These are phyloP conservation scores for Micractinium sp. DNA, from an alignment of 139 green algal genomes.

Conservation along the genomic window DNA sequence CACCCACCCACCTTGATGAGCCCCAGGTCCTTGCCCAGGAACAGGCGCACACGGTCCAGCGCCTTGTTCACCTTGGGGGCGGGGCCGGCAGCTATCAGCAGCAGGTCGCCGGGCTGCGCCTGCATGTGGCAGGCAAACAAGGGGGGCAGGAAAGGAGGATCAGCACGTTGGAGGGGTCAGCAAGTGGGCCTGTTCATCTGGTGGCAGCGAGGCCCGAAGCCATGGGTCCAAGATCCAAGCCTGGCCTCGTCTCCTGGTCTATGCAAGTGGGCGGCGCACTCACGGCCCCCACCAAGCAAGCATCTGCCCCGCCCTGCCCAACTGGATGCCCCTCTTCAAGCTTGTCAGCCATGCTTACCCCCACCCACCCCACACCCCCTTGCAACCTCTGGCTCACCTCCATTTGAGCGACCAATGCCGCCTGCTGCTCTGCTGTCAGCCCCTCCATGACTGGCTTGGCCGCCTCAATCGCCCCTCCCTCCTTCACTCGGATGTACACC, in stretches of 20 bases:
- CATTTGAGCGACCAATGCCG: slow-evolving; percentile 45
- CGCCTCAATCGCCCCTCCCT: slow-evolving; percentile 72
- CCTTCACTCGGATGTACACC: slow-evolving; percentile 75
- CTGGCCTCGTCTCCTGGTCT: too few relatives aligned
- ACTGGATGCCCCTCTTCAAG: too few relatives aligned
- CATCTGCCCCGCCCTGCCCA: background rate
- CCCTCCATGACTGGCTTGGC: slow-evolving; percentile 87
- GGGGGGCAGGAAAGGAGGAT: background rate
- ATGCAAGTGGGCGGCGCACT: too few relatives aligned
- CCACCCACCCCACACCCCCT: background rate
- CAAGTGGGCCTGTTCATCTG: too few relatives aligned
- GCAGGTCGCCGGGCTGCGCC: slow-evolving; percentile 79
- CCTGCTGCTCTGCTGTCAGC: slow-evolving; percentile 57
- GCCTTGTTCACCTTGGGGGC: slow-evolving; percentile 68
- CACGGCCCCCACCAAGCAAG: background rate
- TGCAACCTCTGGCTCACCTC: background rate
- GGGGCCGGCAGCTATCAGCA: slow-evolving; percentile 86
- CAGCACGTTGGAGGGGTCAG: too few relatives aligned
- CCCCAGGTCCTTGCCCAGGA: slow-evolving; percentile 75
- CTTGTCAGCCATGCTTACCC: background rate
- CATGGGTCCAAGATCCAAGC: too few relatives aligned
- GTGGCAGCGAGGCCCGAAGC: too few relatives aligned
- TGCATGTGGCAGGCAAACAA: background rate
- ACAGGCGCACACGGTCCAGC: slow-evolving; percentile 89
- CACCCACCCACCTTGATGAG: slow-evolving; percentile 52